phyloP scores from a whole-genome alignment of 108 stramenopile genomes.

The Cyclotella sp. region DNA sequence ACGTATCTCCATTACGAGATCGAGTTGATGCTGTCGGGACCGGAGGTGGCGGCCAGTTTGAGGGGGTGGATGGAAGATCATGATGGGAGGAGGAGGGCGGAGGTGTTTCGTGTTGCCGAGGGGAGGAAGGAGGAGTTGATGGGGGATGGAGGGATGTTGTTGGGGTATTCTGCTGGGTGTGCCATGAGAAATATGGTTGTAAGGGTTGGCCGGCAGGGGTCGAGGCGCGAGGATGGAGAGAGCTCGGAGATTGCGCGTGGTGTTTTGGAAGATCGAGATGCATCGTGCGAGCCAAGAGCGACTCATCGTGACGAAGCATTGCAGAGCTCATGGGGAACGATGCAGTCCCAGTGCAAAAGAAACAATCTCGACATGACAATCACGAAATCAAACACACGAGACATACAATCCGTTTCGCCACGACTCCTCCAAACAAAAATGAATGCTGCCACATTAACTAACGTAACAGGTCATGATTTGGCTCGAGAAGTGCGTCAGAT shows the following conservation, averaged over 20 bases:
- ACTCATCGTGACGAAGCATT: background rate
- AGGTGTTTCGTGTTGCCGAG: constrained; percentile 62
- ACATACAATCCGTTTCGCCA: constrained; percentile 2
- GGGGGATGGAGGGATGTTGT: background rate
- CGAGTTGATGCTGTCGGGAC: constrained; percentile 72
- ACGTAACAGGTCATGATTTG: constrained; percentile 66
- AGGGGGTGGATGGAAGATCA: constrained; percentile 56
- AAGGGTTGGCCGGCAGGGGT: background rate
- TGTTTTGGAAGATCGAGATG: background rate
- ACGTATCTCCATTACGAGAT: constrained; percentile 69
- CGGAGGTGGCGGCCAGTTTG: constrained; percentile 63
- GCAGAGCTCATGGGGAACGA: background rate
- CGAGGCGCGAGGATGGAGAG: background rate
- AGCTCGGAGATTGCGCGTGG: background rate
- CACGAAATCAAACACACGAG: background rate
- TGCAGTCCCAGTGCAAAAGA: too few relatives aligned
- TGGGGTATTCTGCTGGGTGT: background rate
- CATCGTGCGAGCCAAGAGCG: background rate
- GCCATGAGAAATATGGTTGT: constrained; percentile 25
- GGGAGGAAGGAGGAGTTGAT: constrained; percentile 50
- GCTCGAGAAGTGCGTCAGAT: constrained; percentile 67
- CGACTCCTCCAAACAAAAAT: constrained; percentile 19
- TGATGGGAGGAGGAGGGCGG: constrained; percentile 56
- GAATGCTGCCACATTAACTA: constrained; percentile 60
- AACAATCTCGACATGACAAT: constrained; percentile 5